Evolutionary conservation across 495 filamentous ascomycete genomes (phyloP).

Genomic region (Lophium mytilinum): DNA sequence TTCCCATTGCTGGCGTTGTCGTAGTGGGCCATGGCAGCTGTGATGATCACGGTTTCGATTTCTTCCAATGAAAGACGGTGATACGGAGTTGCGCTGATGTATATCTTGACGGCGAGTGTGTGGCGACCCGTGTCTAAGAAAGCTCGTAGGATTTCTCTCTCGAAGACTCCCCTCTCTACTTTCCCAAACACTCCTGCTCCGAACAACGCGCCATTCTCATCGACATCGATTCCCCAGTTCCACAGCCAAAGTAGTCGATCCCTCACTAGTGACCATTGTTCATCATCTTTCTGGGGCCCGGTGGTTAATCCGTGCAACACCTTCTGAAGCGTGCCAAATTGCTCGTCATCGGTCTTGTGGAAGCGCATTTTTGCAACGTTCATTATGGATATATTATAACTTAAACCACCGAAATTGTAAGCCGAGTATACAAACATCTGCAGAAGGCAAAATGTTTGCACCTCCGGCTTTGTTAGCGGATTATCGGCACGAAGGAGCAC

Average conservation of each 20-base stretch:
- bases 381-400: conserved; percentile 51
- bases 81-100: conserved; percentile 46
- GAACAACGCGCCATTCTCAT: conserved; percentile 7
- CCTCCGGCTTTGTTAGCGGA: conserved; percentile 55
- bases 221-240: conserved; percentile 58
- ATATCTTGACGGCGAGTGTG: conserved; percentile 55
- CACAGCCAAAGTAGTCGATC: conserved; percentile 72
- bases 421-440: conserved; percentile 63
- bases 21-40: conserved; percentile 63
- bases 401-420: conserved; percentile 52
- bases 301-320: conserved; percentile 48
- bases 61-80: conserved; percentile 42
- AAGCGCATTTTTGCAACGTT: conserved; percentile 52
- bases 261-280: conserved; percentile 58
- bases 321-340: conserved; percentile 54
- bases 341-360: conserved; percentile 52
- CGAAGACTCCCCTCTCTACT: neutral
- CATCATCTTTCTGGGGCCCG: conserved; percentile 49
- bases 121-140: conserved; percentile 46
- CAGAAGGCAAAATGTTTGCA: conserved; percentile 53
- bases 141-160: conserved; percentile 1
- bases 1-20: conserved; percentile 91
- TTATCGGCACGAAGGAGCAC: conserved; percentile 55
- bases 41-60: conserved; percentile 58
- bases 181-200: neutral